Evolutionary conservation across 352 stramenopile genomes (phyloP), one percentile per base, ranked within the genome.

Genomic region (Phytophthora citrophthora): DNA sequence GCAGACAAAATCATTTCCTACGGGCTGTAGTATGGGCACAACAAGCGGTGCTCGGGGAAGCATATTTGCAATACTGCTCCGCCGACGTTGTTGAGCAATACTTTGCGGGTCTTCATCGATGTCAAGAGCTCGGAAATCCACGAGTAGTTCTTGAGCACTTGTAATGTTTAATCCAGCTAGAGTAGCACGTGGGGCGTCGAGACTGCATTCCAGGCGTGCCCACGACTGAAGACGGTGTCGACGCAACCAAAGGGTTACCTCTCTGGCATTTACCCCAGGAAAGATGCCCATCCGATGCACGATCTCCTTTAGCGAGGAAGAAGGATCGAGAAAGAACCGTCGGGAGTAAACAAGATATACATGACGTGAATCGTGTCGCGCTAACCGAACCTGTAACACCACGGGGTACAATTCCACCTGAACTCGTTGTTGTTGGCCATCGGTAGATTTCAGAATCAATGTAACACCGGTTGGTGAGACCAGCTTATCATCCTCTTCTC

Each of bases 201-300:
- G 57, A 38, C 64, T 89, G 41, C 69, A 81, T 50, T 90, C 79
- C 24, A 93, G 71, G 1, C 77, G 77, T 15, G 68, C 61, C 84
- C 84, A 93, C 3, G 79, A 67, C 40, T 89, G 76, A 36, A 78
- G 72, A 20, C 77, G 75, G n/a, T 74, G 64, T 5, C 79, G 78
- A 20, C 84, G 81, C 41, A 89, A 51, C 84, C 84, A 93, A 9
- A 93, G 59, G 20, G 81, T 74, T 2, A 91, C 71, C 38, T 88
- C 80, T 38, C 71, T 68, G 0, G 77, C 64, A 36, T 90, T 93
- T 9, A 83, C 65, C 9, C 73, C 79, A 13, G 76, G 72, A 26
- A 81, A 68, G 2, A 91, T 61, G 0, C 84, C 82, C 24, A 93
- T 60, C 0, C 81, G 79, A 51, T 77, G 46, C 8, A 90, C 57